Evolutionary conservation across 495 filamentous ascomycete genomes (phyloP).

Genomic region (Penicillium herquei): DNA sequence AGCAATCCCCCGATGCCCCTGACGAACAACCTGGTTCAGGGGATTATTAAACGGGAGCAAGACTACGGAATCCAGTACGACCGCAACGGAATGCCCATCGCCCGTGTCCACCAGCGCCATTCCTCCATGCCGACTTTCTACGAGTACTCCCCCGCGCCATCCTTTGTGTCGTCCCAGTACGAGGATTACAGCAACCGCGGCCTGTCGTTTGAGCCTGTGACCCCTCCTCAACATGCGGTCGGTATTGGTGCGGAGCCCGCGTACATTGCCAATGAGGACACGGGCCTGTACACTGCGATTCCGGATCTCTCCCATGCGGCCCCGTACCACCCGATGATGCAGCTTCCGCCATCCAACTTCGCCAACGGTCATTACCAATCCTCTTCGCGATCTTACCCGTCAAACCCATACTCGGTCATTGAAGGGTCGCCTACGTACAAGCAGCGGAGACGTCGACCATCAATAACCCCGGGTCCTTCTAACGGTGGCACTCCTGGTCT

Average conservation of each 20-base stretch:
- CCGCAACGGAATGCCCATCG: slow-evolving; percentile 82
- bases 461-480: slow-evolving; percentile 72
- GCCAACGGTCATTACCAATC: slow-evolving; percentile 70
- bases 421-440: slow-evolving; percentile 99
- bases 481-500: slow-evolving; percentile 59
- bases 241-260: slow-evolving; percentile 81
- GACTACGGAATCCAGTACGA: slow-evolving; percentile 83
- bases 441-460: slow-evolving; percentile 89
- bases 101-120: slow-evolving; percentile 81
- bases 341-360: slow-evolving; percentile 83
- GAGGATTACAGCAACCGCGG: slow-evolving; percentile 97
- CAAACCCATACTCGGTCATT: slow-evolving; percentile 90
- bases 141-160: slow-evolving; percentile 97
- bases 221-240: slow-evolving; percentile 85
- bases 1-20: slow-evolving; percentile 54
- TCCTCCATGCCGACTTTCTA: slow-evolving; percentile 96
- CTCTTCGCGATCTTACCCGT: slow-evolving; percentile 66
- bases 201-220: slow-evolving; percentile 93
- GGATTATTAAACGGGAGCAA: slow-evolving; percentile 77
- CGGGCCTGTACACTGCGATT: slow-evolving; percentile 90
- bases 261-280: slow-evolving; percentile 97
- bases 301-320: slow-evolving; percentile 65
- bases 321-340: slow-evolving; percentile 78
- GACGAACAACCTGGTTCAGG: slow-evolving; percentile 60
- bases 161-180: slow-evolving; percentile 93